phyloP scores from a whole-genome alignment of 2,329 filamentous ascomycete genomes.

The Verticillium albo-atrum region DNA sequence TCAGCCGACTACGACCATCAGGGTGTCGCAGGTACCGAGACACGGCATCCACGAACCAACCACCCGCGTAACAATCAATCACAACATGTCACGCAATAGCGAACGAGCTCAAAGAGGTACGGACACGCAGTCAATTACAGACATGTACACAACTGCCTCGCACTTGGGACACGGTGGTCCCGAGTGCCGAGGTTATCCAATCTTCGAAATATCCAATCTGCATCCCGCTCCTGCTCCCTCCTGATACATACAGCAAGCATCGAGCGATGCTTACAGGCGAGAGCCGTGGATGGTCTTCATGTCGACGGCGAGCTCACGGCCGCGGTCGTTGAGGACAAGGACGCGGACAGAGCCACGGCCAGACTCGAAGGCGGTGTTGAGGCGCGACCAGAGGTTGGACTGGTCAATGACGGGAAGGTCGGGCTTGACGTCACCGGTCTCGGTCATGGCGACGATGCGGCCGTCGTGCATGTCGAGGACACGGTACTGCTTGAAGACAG shows the following conservation, averaged over 20 bases:
- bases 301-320: constrained; percentile 93
- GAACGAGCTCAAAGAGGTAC: background rate
- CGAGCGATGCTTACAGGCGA: constrained; percentile 45
- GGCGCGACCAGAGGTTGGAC: constrained; percentile 78
- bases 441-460: constrained; percentile 92
- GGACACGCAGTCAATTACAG: constrained; percentile 1
- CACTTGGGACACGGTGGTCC: background rate
- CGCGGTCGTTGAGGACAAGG: constrained; percentile 90
- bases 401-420: constrained; percentile 90
- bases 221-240: background rate
- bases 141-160: constrained; percentile 1
- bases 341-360: constrained; percentile 92
- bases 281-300: constrained; percentile 95
- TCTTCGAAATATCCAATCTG: background rate
- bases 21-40: constrained; percentile 4
- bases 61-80: background rate
- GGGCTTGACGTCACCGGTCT: constrained; percentile 98
- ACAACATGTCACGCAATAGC: background rate
- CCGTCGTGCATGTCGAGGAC: constrained; percentile 94
- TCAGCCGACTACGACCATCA: background rate
- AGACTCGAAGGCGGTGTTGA: constrained; percentile 79
- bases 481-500: constrained; percentile 99
- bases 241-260: background rate
- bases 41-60: constrained; percentile 1
- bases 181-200: background rate